phyloP scores from a whole-genome alignment of 441 rosid species.

The Populus tomentosa region DNA sequence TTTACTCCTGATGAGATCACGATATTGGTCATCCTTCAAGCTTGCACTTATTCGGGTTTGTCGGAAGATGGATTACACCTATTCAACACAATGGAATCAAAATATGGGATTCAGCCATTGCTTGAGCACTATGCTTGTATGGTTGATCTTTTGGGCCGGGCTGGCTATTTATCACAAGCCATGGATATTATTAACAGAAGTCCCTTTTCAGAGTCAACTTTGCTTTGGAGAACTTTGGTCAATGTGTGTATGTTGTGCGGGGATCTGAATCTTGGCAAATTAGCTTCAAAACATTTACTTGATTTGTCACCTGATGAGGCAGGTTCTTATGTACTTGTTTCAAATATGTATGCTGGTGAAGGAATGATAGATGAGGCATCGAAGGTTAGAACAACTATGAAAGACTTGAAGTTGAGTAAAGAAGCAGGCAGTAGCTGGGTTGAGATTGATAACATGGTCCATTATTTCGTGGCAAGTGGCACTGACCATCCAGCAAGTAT shows the following conservation, averaged over 20 bases:
- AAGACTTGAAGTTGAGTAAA: constrained; percentile 43
- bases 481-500: constrained; percentile 40
- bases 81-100: constrained; percentile 47
- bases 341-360: constrained; percentile 48
- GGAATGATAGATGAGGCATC: constrained; percentile 41
- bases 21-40: constrained; percentile 54
- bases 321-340: constrained; percentile 53
- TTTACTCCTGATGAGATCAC: constrained; percentile 55
- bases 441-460: constrained; percentile 38
- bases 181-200: constrained; percentile 45
- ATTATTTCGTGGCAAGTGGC: constrained; percentile 54
- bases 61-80: constrained; percentile 40
- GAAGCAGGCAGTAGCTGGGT: constrained; percentile 66
- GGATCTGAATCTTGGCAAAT: constrained; percentile 46
- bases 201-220: constrained; percentile 54
- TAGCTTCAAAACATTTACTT: constrained; percentile 44
- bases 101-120: constrained; percentile 45
- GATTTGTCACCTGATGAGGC: constrained; percentile 39
- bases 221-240: constrained; percentile 60
- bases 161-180: constrained; percentile 57
- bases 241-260: constrained; percentile 61
- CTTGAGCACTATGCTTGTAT: constrained; percentile 65
- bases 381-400: constrained; percentile 50
- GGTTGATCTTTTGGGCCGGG: constrained; percentile 71
- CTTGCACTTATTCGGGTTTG: constrained; percentile 60